Evolutionary conservation across 208 protist species (phyloP), one percentile per base, ranked within the genome.

Genomic region (Trypanosoma mega): DNA sequence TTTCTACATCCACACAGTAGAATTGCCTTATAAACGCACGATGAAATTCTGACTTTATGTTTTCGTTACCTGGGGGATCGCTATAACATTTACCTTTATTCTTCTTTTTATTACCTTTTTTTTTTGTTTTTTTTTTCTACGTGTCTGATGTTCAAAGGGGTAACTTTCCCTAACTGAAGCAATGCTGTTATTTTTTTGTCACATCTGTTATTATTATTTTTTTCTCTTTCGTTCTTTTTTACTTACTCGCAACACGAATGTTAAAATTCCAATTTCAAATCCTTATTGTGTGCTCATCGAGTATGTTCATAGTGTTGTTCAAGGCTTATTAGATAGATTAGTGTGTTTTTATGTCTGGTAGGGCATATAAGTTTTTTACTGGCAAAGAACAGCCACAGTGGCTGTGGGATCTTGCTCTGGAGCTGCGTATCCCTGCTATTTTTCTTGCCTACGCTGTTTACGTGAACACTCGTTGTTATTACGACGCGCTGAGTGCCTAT

Each of bases 331-430:
- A 50, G 14, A 50, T 24, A 50, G n/a, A n/a, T 14, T 50, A 27
- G n/a, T 26, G 27, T 61, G 45, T 18, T 24, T 41, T 46, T 18
- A 68, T 68, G 27, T 80, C 84, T 2, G 82, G 80, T n/a, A 49
- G 80, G 20, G 71, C 90, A 34, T 93, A 93, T 68, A 79, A 65
- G 37, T 62, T 76, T 7, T 64, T 91, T 24, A 85, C 78, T 41
- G 78, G 82, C 6, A 82, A 68, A 67, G 73, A 86, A 67, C 82
- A 90, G 67, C 88, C 88, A 0, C 84, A 90, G 58, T 94, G 88
- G 85, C 41, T 92, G 57, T 90, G 82, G 81, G 88, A 94, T 60
- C 73, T 94, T 66, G 85, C 85, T 0, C 75, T 94, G n/a, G 85
- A 92, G 60, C 24, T 92, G 9, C 85, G 88, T 55, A 73, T 94